Base-by-base conservation (phyloP, 306 rosid species). In the Medicago lupulina region DNA sequence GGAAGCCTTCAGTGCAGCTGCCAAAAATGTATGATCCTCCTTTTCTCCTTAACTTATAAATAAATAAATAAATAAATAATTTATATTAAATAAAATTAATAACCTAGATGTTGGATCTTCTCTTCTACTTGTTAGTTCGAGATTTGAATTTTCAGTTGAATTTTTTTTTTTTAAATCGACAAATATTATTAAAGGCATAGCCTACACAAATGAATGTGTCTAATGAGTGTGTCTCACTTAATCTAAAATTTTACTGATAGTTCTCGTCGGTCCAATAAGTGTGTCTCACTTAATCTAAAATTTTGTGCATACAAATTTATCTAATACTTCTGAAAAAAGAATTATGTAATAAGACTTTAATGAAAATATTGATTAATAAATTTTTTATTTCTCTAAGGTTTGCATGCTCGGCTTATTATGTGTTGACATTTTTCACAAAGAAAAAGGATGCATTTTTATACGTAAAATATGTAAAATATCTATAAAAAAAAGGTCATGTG, bases 1-100 rank as follows among this genome's bases (percentile, higher is more conserved):
- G 84, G 99, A 92, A 79, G 99, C 99, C 79, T 95, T 95, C 83
- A 95, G 99, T 62, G 99, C 99, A 63, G 99, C 99, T 76, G 99
- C 99, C 80, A 95, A 95, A 89, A 95, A 95, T 81, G 99, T 95
- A 80, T 78, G 51, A 53, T 53, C 2, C 80, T 67, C 7, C 3
- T 6, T 34, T 34, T 34, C 7, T 6, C 31, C 77, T 21, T 41
- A n/a, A 6, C 11, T 4, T 34, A 46, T 46, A 13, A 46, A 4
- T 13, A 15, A 46, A 46, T 46, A 13, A 46, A 12, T 5, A 34
- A 34, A 34, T 28, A 28, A 44, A 44, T 44, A 44, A 40, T 18
- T 13, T 49, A 49, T 50, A 60, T 43, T 60, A 54, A 54, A 11
- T 78, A 47, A 44, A 46, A 12, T 8, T 6, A 19, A 65, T 69